phyloP scores from a whole-genome alignment of 257 asterid species.

The Solanum raphanifolium region DNA sequence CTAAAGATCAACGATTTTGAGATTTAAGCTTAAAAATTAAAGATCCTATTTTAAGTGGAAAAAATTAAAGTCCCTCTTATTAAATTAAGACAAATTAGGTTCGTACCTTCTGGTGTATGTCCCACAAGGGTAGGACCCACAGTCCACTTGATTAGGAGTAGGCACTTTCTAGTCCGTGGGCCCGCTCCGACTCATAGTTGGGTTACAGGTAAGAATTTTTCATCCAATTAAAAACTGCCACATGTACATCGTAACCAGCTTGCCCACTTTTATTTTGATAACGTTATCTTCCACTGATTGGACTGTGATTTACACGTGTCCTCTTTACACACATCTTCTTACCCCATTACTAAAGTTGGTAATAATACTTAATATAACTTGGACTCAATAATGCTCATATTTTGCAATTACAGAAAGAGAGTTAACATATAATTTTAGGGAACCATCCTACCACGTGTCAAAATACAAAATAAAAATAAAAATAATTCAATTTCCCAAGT shows the following conservation, averaged over 20 bases:
- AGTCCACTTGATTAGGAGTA: neutral
- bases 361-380: neutral
- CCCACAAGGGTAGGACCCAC: neutral
- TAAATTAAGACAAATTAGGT: neutral
- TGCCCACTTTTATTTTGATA: conserved; percentile 20
- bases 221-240: neutral
- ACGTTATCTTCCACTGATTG: conserved; percentile 43
- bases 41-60: no score
- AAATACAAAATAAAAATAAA: neutral
- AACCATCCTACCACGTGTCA: neutral
- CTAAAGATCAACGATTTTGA: no score
- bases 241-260: conserved; percentile 15
- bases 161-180: neutral
- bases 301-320: conserved; percentile 34
- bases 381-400: neutral
- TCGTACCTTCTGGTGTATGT: neutral
- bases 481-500: neutral
- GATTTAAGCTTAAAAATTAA: no score
- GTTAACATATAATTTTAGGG: neutral
- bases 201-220: neutral
- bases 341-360: neutral
- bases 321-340: neutral
- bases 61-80: no score
- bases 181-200: neutral
- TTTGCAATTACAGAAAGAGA: neutral